Percentiles rank a stretch among this genome's conserved stretches.
Conservation (phyloP, 305 asterid species). For the Solanum hybrid region DNA sequence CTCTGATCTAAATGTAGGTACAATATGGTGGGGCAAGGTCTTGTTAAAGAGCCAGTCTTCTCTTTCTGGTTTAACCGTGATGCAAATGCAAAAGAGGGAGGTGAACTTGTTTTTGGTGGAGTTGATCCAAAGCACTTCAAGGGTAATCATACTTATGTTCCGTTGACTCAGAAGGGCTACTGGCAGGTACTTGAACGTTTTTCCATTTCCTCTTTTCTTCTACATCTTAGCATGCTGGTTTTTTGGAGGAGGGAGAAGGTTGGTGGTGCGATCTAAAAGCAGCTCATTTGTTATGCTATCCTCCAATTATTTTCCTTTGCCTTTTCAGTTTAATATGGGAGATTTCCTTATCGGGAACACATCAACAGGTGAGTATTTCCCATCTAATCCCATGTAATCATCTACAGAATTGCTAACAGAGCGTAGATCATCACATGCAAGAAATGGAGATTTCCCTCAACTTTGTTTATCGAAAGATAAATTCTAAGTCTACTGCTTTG, state of each 20-base stretch:
- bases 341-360: conserved; percentile 72
- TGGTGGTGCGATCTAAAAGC: not conserved
- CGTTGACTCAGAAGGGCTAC: conserved; percentile 68
- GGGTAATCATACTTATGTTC: conserved; percentile 68
- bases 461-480: not conserved
- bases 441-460: not conserved
- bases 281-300: not conserved
- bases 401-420: not conserved
- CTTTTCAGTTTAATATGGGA: conserved; percentile 64
- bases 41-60: conserved; percentile 67
- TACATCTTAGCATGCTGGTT: not conserved
- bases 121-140: conserved; percentile 66
- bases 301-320: not conserved
- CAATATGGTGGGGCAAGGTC: conserved; percentile 73
- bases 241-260: not conserved
- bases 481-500: not conserved
- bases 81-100: conserved; percentile 59
- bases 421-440: not conserved
- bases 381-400: not conserved
- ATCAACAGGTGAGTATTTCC: conserved; percentile 55
- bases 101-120: conserved; percentile 85
- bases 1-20: conserved; percentile 40
- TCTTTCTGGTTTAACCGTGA: conserved; percentile 92
- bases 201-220: not conserved
- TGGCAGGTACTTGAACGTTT: conserved; percentile 61